phyloP scores from a whole-genome alignment of 805 yeast species.

The Priceomyces haplophilus region DNA sequence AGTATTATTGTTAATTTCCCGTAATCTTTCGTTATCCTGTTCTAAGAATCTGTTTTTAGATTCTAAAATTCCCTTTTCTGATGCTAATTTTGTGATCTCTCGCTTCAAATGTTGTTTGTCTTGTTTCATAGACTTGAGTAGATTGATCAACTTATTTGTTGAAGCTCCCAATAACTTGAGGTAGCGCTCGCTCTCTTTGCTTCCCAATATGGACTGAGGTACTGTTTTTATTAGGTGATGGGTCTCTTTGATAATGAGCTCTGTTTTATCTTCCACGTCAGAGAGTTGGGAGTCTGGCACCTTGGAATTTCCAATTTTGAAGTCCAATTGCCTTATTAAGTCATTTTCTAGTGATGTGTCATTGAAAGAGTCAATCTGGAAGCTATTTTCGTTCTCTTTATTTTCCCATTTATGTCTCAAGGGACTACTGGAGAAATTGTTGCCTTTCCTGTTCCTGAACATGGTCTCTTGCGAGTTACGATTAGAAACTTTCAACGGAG shows the following conservation, averaged over 20 bases:
- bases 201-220: conserved; percentile 17
- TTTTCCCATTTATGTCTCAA: conserved; percentile 6
- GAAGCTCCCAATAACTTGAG: conserved; percentile 25
- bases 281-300: not conserved
- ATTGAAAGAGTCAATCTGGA: not conserved
- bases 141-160: conserved; percentile 23
- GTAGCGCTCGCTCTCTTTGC: conserved; percentile 26
- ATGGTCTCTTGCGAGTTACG: conserved; percentile 19
- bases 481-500: conserved; percentile 16
- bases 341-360: conserved; percentile 6
- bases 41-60: conserved; percentile 4
- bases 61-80: conserved; percentile 3
- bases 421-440: conserved; percentile 12
- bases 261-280: conserved; percentile 12
- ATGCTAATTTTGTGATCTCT: conserved; percentile 1
- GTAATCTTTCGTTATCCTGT: conserved; percentile 7
- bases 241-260: conserved; percentile 26
- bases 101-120: conserved; percentile 3
- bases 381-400: not conserved
- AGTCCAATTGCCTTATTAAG: conserved; percentile 3
- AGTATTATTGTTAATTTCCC: conserved; percentile 11
- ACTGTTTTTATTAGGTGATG: conserved; percentile 24
- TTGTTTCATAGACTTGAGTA: conserved; percentile 9
- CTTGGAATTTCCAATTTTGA: conserved; percentile 1
- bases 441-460: conserved; percentile 8